phyloP scores from a whole-genome alignment of 1,139 yeast genomes.

The Zygoascus meyerae region DNA sequence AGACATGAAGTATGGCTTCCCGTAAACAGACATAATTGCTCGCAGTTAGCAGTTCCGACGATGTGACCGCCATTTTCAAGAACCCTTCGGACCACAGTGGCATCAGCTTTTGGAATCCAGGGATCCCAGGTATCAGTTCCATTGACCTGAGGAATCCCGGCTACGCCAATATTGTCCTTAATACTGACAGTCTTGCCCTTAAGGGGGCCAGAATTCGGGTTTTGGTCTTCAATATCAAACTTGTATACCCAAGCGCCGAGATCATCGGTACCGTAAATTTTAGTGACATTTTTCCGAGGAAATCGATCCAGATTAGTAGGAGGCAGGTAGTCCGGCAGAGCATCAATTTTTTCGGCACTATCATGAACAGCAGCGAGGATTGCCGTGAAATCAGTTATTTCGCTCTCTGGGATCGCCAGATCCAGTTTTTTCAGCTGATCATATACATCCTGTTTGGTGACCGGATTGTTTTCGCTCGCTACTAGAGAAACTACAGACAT shows the following conservation, averaged over 20 bases:
- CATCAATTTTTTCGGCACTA: slow-evolving; percentile 31
- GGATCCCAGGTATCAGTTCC: slow-evolving; percentile 35
- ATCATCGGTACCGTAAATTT: slow-evolving; percentile 19
- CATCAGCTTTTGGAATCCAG: slow-evolving; percentile 35
- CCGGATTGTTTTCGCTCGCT: slow-evolving; percentile 6
- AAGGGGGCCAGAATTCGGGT: slow-evolving; percentile 26
- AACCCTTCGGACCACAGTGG: slow-evolving; percentile 35
- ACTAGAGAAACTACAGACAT: slow-evolving; percentile 8
- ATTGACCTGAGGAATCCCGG: slow-evolving; percentile 35
- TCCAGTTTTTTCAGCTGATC: slow-evolving; percentile 1
- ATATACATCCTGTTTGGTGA: neutral
- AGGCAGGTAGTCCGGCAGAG: slow-evolving; percentile 31
- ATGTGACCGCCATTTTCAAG: slow-evolving; percentile 35
- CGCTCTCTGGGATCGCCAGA: slow-evolving; percentile 18
- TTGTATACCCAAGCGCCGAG: slow-evolving; percentile 39
- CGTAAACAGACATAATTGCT: slow-evolving; percentile 36
- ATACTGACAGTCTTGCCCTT: slow-evolving; percentile 33
- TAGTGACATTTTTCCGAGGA: slow-evolving; percentile 32
- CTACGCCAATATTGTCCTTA: slow-evolving; percentile 36
- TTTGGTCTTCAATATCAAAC: slow-evolving; percentile 33
- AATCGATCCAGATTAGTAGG: slow-evolving; percentile 31
- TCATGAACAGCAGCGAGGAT: slow-evolving; percentile 34
- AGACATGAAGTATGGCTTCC: slow-evolving; percentile 35
- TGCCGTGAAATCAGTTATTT: slow-evolving; percentile 31
- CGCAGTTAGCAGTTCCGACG: slow-evolving; percentile 37